phyloP scores from a whole-genome alignment of 805 yeast species.

The Sugiyamaella americana region DNA sequence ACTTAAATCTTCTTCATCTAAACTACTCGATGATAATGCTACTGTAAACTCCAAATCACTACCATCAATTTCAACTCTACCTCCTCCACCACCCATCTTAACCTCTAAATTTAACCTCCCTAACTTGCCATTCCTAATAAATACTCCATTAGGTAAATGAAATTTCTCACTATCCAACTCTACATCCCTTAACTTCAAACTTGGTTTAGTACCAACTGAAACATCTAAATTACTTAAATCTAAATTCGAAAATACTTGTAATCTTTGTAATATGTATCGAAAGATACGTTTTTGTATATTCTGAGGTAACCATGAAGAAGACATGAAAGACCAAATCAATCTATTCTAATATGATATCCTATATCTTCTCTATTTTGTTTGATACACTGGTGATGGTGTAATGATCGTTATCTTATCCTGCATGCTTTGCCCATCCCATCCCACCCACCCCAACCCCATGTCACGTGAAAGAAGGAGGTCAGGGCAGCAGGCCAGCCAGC shows the following conservation, averaged over 20 bases:
- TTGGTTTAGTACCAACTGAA: conserved; percentile 53
- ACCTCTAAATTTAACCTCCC: conserved; percentile 51
- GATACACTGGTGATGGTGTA: no score
- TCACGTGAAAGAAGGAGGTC: no score
- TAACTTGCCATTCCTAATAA: conserved; percentile 55
- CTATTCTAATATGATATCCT: no score
- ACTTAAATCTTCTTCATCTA: conserved; percentile 28
- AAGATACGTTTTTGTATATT: conserved; percentile 77
- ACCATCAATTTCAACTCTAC: conserved; percentile 62
- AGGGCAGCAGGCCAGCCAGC: no score
- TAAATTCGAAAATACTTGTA: conserved; percentile 73
- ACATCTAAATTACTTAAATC: conserved; percentile 80
- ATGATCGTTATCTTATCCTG: no score
- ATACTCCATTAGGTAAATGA: conserved; percentile 52
- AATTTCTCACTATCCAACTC: conserved; percentile 67
- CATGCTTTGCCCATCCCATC: no score
- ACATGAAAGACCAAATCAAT: no score
- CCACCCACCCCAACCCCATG: no score
- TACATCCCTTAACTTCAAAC: conserved; percentile 45
- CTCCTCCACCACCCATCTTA: conserved; percentile 60
- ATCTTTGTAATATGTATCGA: conserved; percentile 72
- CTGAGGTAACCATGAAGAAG: conserved; percentile 57
- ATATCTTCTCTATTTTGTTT: no score
- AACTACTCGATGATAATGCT: conserved; percentile 33
- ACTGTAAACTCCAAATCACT: conserved; percentile 47